phyloP scores from a whole-genome alignment of 495 filamentous ascomycete genomes.

The Aspergillus sparsus region DNA sequence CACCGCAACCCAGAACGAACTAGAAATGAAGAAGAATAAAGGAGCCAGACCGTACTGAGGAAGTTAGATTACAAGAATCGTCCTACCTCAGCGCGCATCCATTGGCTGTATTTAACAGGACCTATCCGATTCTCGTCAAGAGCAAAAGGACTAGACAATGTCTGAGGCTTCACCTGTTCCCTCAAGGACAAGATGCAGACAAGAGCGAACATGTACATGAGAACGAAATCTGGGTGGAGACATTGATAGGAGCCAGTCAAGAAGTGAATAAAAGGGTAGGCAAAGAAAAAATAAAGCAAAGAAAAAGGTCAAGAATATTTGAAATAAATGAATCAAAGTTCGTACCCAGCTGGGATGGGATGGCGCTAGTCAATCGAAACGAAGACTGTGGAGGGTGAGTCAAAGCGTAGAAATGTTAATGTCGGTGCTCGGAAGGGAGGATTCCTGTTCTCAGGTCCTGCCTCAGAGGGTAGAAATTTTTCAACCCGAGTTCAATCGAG shows the following conservation, averaged over 20 bases:
- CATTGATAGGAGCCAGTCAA: constrained; percentile 1
- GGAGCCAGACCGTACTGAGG: neutral
- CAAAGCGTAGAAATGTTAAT: neutral
- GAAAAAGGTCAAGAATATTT: constrained; percentile 12
- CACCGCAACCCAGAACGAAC: neutral
- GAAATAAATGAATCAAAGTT: constrained; percentile 16
- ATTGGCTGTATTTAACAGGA: constrained; percentile 14
- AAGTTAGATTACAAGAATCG: neutral
- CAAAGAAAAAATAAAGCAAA: neutral
- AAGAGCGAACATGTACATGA: constrained; percentile 13
- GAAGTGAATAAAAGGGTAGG: neutral
- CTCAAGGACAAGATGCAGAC: constrained; percentile 4
- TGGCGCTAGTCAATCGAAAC: neutral
- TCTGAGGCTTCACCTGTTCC: constrained; percentile 6
- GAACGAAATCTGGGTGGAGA: neutral
- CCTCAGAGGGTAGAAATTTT: constrained; percentile 1
- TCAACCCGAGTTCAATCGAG: neutral
- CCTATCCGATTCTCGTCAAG: constrained; percentile 11
- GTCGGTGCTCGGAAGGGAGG: neutral
- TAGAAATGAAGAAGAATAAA: neutral
- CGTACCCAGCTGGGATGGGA: constrained; percentile 5
- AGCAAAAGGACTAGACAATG: constrained; percentile 1
- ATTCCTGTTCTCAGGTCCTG: constrained; percentile 8
- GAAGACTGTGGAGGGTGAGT: constrained; percentile 8
- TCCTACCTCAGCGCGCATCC: neutral